Evolutionary conservation across 2,329 filamentous ascomycete species (phyloP).

Genomic region (Clonostachys rhizophaga): DNA sequence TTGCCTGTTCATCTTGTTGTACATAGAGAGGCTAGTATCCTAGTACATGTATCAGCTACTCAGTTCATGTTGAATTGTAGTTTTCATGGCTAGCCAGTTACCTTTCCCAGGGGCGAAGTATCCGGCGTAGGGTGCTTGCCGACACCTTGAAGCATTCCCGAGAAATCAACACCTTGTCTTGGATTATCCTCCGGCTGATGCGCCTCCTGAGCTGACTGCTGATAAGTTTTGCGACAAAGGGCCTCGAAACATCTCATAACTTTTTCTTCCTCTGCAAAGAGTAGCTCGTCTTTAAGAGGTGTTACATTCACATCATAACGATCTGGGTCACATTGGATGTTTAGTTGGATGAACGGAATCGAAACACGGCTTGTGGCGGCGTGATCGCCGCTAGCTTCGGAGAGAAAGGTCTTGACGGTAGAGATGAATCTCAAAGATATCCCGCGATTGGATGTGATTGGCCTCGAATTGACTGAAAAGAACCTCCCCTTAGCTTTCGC

Average conservation of each 20-base stretch:
- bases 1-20: too few relatives aligned
- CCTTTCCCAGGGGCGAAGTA: too few relatives aligned
- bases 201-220: not conserved
- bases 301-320: slow-evolving; percentile 72
- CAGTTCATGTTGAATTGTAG: too few relatives aligned
- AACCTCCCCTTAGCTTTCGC: slow-evolving; percentile 47
- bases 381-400: slow-evolving; percentile 12
- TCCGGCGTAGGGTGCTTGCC: too few relatives aligned
- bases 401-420: slow-evolving; percentile 46
- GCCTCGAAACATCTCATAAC: slow-evolving; percentile 39
- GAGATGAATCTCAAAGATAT: slow-evolving; percentile 54
- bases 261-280: slow-evolving; percentile 54
- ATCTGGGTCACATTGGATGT: slow-evolving; percentile 54
- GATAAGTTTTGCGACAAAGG: slow-evolving; percentile 36
- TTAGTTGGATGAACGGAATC: slow-evolving; percentile 59
- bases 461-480: slow-evolving; percentile 65
- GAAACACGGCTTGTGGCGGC: slow-evolving; percentile 23
- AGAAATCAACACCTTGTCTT: too few relatives aligned
- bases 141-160: too few relatives aligned
- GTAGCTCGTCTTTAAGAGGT: slow-evolving; percentile 65
- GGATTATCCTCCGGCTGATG: too few relatives aligned
- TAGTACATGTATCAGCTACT: too few relatives aligned
- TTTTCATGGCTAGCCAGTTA: too few relatives aligned
- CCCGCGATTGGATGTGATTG: slow-evolving; percentile 50
- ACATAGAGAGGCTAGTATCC: too few relatives aligned